These are phyloP conservation scores for Pseudopithomyces chartarum DNA, from an alignment of 2,329 filamentous ascomycete genomes.

Conservation along the genomic window DNA sequence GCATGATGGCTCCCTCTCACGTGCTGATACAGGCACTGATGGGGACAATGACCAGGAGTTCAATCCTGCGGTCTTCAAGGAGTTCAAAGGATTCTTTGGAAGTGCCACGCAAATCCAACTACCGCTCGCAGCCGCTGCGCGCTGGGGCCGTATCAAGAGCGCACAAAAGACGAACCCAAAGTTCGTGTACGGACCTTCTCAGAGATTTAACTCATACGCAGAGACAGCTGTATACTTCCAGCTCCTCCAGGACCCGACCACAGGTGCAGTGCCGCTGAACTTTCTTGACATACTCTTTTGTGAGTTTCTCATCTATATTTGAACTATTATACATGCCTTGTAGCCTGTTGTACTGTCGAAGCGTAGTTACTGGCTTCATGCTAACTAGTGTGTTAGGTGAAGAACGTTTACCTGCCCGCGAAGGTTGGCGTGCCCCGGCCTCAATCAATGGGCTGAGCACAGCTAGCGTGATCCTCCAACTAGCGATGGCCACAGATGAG, in stretches of 20 bases:
- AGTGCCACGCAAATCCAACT: slow-evolving; percentile 7
- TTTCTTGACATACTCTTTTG: slow-evolving; percentile 33
- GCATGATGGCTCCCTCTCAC: slow-evolving; percentile 38
- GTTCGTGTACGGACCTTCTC: slow-evolving; percentile 18
- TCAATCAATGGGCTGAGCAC: background rate
- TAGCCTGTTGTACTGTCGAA: too few species aligned
- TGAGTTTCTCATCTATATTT: slow-evolving; percentile 10
- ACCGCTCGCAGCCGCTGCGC: slow-evolving; percentile 9
- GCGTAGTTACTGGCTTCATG: too few species aligned
- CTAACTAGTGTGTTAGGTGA: background rate
- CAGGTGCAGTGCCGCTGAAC: slow-evolving; percentile 15
- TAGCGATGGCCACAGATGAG: slow-evolving; percentile 3
- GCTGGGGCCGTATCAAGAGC: slow-evolving; percentile 22
- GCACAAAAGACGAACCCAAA: slow-evolving; percentile 17
- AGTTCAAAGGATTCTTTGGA: slow-evolving; percentile 21
- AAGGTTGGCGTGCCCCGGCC: background rate
- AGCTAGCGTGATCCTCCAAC: background rate
- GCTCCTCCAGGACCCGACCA: slow-evolving; percentile 19
- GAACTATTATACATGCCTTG: too few species aligned
- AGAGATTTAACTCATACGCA: slow-evolving; percentile 22
- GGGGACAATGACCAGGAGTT: slow-evolving; percentile 39
- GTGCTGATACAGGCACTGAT: slow-evolving; percentile 22
- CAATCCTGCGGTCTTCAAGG: slow-evolving; percentile 23
- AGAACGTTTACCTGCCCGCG: background rate
- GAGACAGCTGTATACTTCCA: slow-evolving; percentile 26